Evolutionary conservation across 306 rosid species (phyloP).

Genomic region (Erythrophleum fordii): DNA sequence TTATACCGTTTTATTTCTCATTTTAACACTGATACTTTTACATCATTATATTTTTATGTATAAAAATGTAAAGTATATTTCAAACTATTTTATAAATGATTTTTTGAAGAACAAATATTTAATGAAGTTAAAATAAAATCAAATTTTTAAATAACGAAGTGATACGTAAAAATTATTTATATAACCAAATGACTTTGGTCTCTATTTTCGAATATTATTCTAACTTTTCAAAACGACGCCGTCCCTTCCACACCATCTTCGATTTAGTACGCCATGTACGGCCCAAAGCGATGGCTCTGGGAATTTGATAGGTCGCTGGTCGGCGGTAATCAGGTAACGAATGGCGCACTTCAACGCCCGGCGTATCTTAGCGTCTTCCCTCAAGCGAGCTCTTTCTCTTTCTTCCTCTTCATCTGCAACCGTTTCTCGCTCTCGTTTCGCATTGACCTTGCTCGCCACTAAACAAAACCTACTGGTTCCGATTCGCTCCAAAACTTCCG

Average conservation of each 20-base stretch:
- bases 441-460: conserved; percentile 49
- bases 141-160: too few species aligned
- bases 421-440: conserved; percentile 45
- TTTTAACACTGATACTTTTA: too few species aligned
- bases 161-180: too few species aligned
- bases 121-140: too few species aligned
- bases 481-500: conserved; percentile 60
- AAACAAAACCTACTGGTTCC: conserved; percentile 42
- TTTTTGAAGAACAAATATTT: too few species aligned
- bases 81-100: too few species aligned
- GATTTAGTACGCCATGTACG: not conserved
- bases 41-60: too few species aligned
- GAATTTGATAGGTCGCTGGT: not conserved
- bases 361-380: conserved; percentile 60
- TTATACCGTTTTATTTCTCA: too few species aligned
- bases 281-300: not conserved
- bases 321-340: not conserved
- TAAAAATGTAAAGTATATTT: too few species aligned
- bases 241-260: not conserved
- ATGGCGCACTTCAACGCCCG: conserved; percentile 72
- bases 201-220: too few species aligned
- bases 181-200: too few species aligned
- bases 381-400: conserved; percentile 46
- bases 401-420: conserved; percentile 34
- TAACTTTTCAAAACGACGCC: not conserved